Conservation (phyloP, 2,329 filamentous ascomycete genomes). For the Metarhizium album region DNA sequence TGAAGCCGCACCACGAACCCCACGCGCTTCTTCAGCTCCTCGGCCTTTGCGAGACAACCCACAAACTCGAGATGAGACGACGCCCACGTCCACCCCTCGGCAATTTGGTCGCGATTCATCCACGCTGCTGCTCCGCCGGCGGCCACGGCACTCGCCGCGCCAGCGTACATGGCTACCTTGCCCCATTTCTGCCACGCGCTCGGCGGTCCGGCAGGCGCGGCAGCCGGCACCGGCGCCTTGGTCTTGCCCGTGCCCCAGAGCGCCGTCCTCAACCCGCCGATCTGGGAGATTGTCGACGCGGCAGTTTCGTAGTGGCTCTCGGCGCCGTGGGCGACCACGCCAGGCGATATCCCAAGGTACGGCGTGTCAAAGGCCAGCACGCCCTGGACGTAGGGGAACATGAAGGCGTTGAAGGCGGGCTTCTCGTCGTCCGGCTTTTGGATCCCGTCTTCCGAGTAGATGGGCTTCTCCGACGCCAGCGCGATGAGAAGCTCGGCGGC, state of each 20-base stretch:
- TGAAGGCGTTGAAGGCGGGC: slow-evolving; percentile 47
- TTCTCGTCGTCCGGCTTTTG: slow-evolving; percentile 22
- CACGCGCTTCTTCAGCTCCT: slow-evolving; percentile 69
- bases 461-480: slow-evolving; percentile 47
- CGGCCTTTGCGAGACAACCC: slow-evolving; percentile 72
- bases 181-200: slow-evolving; percentile 68
- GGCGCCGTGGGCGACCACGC: slow-evolving; percentile 75
- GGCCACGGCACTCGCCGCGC: slow-evolving; percentile 70
- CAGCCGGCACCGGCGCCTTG: not conserved
- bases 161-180: slow-evolving; percentile 74
- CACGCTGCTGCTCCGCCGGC: slow-evolving; percentile 81
- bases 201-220: slow-evolving; percentile 8
- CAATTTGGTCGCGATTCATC: slow-evolving; percentile 70
- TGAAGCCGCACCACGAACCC: slow-evolving; percentile 55
- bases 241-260: slow-evolving; percentile 40
- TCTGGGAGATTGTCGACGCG: slow-evolving; percentile 57
- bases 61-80: slow-evolving; percentile 90
- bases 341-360: slow-evolving; percentile 70
- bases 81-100: slow-evolving; percentile 68
- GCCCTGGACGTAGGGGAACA: slow-evolving; percentile 90
- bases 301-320: slow-evolving; percentile 72
- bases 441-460: slow-evolving; percentile 35
- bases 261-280: slow-evolving; percentile 54
- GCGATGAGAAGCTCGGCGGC: slow-evolving; percentile 78
- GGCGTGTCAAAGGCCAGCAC: slow-evolving; percentile 92